Evolutionary conservation across 208 protist genomes (phyloP).

Genomic region (Leptomonas seymouri): DNA sequence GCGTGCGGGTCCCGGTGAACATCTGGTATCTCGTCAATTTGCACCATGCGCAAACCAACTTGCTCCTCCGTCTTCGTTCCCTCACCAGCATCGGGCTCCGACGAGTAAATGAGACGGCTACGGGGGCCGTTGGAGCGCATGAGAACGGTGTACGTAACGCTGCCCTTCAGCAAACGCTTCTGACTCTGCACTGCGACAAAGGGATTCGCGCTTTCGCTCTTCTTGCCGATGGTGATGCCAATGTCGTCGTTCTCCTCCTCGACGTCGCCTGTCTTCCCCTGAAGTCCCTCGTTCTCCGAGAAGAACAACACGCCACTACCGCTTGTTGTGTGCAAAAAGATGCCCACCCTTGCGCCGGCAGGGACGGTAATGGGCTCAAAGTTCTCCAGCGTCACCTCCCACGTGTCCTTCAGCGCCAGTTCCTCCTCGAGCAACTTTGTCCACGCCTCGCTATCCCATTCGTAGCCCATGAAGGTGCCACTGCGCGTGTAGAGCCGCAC

Average conservation of each 20-base stretch:
- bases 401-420: conserved; percentile 54
- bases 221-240: conserved; percentile 89
- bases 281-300: conserved; percentile 80
- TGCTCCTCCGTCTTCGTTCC: conserved; percentile 19
- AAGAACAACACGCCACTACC: conserved; percentile 83
- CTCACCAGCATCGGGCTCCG: conserved; percentile 16
- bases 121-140: conserved; percentile 53
- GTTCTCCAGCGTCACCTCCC: conserved; percentile 57
- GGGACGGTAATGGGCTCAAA: conserved; percentile 80
- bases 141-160: conserved; percentile 80
- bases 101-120: conserved; percentile 68
- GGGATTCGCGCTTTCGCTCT: conserved; percentile 70
- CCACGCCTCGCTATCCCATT: conserved; percentile 58
- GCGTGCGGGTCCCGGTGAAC: conserved; percentile 5
- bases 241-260: conserved; percentile 86
- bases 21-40: conserved; percentile 1
- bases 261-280: conserved; percentile 63
- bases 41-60: conserved; percentile 23
- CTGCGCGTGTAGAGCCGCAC: conserved; percentile 75
- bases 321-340: conserved; percentile 89
- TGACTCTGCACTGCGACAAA: conserved; percentile 79
- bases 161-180: conserved; percentile 76
- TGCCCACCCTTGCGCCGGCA: conserved; percentile 55
- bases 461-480: conserved; percentile 77
- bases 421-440: conserved; percentile 56